Evolutionary conservation across 305 asterid genomes (phyloP).

Genomic region (Caryopteris hybrid): DNA sequence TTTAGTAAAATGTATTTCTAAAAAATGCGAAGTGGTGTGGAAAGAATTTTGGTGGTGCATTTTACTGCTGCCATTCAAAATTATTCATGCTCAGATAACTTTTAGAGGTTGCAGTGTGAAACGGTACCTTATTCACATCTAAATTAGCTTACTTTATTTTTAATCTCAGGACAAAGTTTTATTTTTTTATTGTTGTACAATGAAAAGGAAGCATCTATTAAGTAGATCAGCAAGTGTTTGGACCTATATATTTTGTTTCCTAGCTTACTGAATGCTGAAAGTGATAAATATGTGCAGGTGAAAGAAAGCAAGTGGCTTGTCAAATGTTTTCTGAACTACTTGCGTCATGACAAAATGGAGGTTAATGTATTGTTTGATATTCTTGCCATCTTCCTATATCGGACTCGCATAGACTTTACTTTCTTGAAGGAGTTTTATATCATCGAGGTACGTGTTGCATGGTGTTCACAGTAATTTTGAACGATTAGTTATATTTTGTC

Average conservation of each 20-base stretch:
- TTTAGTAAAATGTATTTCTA: no score
- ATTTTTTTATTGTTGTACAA: no score
- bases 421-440: conserved; percentile 97
- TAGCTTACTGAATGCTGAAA: conserved; percentile 17
- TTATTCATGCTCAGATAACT: not conserved
- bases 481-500: conserved; percentile 8
- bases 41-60: no score
- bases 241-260: conserved; percentile 2
- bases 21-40: no score
- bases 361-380: conserved; percentile 88
- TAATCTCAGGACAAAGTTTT: not conserved
- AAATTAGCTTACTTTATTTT: not conserved
- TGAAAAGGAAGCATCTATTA: no score
- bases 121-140: not conserved
- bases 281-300: conserved; percentile 55
- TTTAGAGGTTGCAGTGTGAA: not conserved
- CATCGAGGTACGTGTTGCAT: conserved; percentile 57
- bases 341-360: conserved; percentile 86
- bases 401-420: conserved; percentile 94
- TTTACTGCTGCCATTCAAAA: not conserved
- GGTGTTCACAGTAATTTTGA: conserved; percentile 3
- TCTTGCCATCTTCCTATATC: conserved; percentile 82
- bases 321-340: conserved; percentile 91
- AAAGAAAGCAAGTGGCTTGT: conserved; percentile 99
- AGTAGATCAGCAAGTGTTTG: conserved; percentile 8